These are phyloP conservation scores for Coelastrella sp. DNA, from an alignment of 139 green algal species.

Conservation along the genomic window DNA sequence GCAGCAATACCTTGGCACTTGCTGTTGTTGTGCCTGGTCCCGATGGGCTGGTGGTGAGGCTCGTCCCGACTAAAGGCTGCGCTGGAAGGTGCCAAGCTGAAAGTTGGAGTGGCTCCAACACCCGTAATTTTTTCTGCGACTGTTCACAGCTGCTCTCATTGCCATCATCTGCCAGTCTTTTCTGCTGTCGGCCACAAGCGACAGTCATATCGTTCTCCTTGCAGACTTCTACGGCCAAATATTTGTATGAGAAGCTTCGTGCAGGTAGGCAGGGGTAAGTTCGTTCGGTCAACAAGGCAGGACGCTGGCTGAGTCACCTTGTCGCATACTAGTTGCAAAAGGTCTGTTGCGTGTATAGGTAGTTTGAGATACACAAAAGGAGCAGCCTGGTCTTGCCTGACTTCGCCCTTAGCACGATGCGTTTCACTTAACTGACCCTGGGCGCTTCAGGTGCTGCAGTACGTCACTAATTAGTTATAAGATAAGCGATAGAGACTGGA, in stretches of 20 bases:
- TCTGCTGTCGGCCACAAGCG: neutral
- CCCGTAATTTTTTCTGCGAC: neutral
- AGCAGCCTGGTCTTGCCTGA: neutral
- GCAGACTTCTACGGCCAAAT: neutral
- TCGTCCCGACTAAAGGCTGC: neutral
- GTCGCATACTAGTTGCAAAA: neutral
- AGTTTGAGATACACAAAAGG: too few species aligned
- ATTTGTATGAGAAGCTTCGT: neutral
- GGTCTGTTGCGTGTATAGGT: neutral
- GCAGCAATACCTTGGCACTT: neutral
- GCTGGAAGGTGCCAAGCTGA: neutral
- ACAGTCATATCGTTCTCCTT: constrained; percentile 35
- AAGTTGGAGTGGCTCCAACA: neutral
- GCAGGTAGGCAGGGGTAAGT: neutral
- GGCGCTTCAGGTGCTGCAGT: neutral
- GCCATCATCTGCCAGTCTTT: neutral
- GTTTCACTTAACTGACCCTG: neutral
- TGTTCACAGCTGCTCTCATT: neutral
- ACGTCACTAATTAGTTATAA: neutral
- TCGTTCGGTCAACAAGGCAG: neutral
- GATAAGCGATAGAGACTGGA: neutral
- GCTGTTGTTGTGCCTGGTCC: neutral
- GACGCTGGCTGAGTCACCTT: neutral
- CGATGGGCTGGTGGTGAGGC: neutral
- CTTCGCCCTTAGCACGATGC: neutral